Percentiles rank a stretch among this genome's conserved stretches.
Conservation (phyloP, 495 filamentous ascomycete species). For the Aspergillus incahuasiensis region DNA sequence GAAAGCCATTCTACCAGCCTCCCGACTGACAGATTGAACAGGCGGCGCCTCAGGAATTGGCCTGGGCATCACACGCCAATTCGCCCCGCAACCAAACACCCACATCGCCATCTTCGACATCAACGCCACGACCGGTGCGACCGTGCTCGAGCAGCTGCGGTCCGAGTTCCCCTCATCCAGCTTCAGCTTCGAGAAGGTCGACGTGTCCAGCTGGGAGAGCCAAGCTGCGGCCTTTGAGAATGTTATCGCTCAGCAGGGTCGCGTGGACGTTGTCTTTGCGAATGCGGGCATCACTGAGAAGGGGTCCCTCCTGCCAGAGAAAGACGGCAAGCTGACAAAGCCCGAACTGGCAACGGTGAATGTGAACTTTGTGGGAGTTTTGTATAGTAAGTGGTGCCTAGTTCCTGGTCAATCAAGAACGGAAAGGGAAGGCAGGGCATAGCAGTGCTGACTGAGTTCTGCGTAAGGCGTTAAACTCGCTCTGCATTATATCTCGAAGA, state of each 20-base stretch:
- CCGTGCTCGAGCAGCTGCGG: constrained; percentile 27
- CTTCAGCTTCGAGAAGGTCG: constrained; percentile 41
- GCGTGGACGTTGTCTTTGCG: constrained; percentile 50
- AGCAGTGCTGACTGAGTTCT: not conserved
- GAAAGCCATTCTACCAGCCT: not conserved
- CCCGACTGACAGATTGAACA: constrained; percentile 8
- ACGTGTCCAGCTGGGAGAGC: constrained; percentile 46
- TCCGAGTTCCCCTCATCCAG: constrained; percentile 30
- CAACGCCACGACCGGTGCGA: constrained; percentile 28
- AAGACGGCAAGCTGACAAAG: constrained; percentile 26
- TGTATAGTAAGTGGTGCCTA: constrained; percentile 53
- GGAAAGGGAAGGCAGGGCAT: not conserved
- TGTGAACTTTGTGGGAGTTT: constrained; percentile 43
- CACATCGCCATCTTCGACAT: constrained; percentile 51
- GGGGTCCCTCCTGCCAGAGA: constrained; percentile 28
- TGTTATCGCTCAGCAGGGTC: constrained; percentile 31
- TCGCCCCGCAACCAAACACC: constrained; percentile 39
- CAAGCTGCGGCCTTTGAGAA: constrained; percentile 41
- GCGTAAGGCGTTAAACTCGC: constrained; percentile 45
- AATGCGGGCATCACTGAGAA: constrained; percentile 53
- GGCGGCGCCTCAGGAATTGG: constrained; percentile 55
- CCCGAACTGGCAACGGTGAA: constrained; percentile 40
- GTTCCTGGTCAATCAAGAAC: too few species aligned
- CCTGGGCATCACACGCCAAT: constrained; percentile 42
- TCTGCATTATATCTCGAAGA: constrained; percentile 49